Conservation (phyloP, 78 protist genomes). For the Paratrimastix pyriformis region DNA sequence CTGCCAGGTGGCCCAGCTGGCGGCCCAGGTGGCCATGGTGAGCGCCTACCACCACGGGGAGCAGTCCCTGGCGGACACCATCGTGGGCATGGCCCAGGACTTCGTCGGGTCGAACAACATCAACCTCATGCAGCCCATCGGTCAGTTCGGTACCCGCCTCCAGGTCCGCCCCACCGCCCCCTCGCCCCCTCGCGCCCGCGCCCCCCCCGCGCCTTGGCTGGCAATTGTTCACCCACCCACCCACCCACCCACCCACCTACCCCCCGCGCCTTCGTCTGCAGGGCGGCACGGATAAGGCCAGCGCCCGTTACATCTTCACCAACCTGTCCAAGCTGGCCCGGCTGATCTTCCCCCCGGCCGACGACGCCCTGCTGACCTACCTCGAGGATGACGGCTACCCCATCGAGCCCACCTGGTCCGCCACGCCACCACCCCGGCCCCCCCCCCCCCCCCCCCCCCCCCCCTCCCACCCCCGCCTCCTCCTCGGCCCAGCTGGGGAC, state of each 20-base stretch:
- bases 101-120: slow-evolving; percentile 93
- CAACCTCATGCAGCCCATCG: slow-evolving; percentile 74
- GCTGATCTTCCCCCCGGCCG: slow-evolving; percentile 59
- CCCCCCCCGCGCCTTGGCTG: neutral
- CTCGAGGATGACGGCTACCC: slow-evolving; percentile 72
- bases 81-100: slow-evolving; percentile 86
- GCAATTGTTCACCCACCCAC: neutral
- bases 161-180: slow-evolving; percentile 22
- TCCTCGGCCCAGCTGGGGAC: too few relatives aligned
- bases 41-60: slow-evolving; percentile 99
- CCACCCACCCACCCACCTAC: neutral
- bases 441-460: too few relatives aligned
- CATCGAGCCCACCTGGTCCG: slow-evolving; percentile 85
- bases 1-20: slow-evolving; percentile 99
- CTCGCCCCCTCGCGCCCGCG: neutral
- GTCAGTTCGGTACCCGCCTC: slow-evolving; percentile 92
- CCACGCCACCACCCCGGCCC: too few relatives aligned
- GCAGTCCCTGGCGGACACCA: slow-evolving; percentile 59
- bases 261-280: neutral
- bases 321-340: slow-evolving; percentile 64
- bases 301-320: slow-evolving; percentile 91
- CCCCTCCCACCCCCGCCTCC: too few relatives aligned
- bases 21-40: slow-evolving; percentile 81
- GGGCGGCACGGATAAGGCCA: slow-evolving; percentile 92
- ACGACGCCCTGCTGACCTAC: slow-evolving; percentile 76